Conservation (phyloP, 2,329 filamentous ascomycete genomes). For the Colletotrichum sojae region DNA sequence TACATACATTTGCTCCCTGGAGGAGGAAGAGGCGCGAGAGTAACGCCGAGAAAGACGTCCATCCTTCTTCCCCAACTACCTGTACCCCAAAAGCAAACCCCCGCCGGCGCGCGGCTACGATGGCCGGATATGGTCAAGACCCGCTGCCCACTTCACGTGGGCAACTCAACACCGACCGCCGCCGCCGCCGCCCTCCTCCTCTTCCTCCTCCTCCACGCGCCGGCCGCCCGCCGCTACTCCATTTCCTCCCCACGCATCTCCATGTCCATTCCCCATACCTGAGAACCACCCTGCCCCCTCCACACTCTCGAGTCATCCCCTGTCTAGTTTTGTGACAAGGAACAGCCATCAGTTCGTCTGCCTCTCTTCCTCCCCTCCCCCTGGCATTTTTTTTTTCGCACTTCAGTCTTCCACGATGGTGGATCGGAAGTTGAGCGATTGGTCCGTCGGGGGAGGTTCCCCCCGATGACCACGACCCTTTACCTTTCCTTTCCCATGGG, state of each 20-base stretch:
- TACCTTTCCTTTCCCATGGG: conserved; percentile 24
- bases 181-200: background rate
- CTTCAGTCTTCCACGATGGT: conserved; percentile 25
- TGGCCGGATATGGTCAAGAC: conserved; percentile 31
- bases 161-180: no score
- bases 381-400: no score
- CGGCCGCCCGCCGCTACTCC: conserved; percentile 9
- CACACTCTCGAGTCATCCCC: conserved; percentile 19
- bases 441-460: conserved; percentile 5
- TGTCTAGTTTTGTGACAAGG: conserved; percentile 25
- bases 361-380: background rate
- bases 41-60: background rate
- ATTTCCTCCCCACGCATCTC: conserved; percentile 35
- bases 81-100: conserved; percentile 10
- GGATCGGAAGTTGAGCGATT: conserved; percentile 38
- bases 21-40: background rate
- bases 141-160: conserved; percentile 26
- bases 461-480: conserved; percentile 8
- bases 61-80: conserved; percentile 30
- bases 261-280: conserved; percentile 36
- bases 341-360: background rate
- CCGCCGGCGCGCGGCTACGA: conserved; percentile 15
- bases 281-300: background rate
- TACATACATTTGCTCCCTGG: background rate
- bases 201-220: background rate